Evolutionary conservation across 441 rosid genomes (phyloP).

Genomic region (Erodium texanum): DNA sequence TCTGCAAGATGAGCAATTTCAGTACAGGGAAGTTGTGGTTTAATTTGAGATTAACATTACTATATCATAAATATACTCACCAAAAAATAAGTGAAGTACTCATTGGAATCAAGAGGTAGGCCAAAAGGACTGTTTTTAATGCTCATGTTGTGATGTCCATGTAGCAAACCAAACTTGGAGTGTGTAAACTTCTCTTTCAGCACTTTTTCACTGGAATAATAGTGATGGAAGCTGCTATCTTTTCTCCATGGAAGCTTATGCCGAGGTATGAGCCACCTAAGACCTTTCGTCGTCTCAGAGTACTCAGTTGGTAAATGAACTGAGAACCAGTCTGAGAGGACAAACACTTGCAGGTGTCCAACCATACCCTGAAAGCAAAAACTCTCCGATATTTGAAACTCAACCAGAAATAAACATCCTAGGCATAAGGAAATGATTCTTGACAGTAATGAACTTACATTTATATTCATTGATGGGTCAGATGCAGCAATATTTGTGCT

Average conservation of each 20-base stretch:
- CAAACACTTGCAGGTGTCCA: slow-evolving; percentile 57
- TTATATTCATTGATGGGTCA: slow-evolving; percentile 35
- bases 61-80: slow-evolving; percentile 24
- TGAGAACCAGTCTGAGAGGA: slow-evolving; percentile 42
- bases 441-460: slow-evolving; percentile 25
- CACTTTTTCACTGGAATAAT: slow-evolving; percentile 19
- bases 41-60: slow-evolving; percentile 4
- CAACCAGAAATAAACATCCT: too few species aligned
- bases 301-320: slow-evolving; percentile 38
- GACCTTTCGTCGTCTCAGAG: slow-evolving; percentile 49
- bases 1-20: slow-evolving; percentile 28
- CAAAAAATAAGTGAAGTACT: slow-evolving; percentile 41
- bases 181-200: slow-evolving; percentile 3
- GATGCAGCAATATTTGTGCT: slow-evolving; percentile 20
- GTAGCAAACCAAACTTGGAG: slow-evolving; percentile 19
- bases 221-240: slow-evolving; percentile 22
- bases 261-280: slow-evolving; percentile 52
- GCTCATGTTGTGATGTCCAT: slow-evolving; percentile 26
- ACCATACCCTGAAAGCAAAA: slow-evolving; percentile 38
- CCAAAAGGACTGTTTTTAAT: slow-evolving; percentile 33
- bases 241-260: slow-evolving; percentile 51
- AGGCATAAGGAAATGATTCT: too few species aligned
- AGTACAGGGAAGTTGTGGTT: not conserved
- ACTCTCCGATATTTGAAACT: not conserved
- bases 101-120: slow-evolving; percentile 33